Evolutionary conservation across 192 early-diverging fungal species (phyloP), one percentile per base, ranked within the genome.

Genomic region (Backusella tarrabulga): DNA sequence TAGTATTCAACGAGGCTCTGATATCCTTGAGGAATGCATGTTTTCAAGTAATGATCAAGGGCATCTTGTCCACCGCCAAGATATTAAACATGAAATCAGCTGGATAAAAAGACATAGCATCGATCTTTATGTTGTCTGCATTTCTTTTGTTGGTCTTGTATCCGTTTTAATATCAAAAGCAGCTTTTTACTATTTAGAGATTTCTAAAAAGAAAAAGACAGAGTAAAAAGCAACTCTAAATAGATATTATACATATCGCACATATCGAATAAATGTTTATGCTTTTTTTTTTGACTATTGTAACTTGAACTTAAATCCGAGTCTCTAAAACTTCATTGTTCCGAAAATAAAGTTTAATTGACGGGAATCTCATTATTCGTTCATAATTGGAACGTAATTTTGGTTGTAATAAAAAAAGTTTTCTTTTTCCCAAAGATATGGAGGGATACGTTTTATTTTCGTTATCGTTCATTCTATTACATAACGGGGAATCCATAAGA

Each of bases 1-100:
- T 12, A 71, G 52, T 29, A 36, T 68, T 35, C 38, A 21, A 36
- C 54, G 79, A 29, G 68, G 70, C 32, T 75, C 44, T 1, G 75
- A 76, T 73, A 15, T 72, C 6, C 26, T 81, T 15, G 80, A 81
- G 38, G 80, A 81, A 70, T 72, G 71, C 1, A 23, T 74, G 0
- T 81, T 81, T 60, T 42, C 75, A 38, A 70, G 38, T 21, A 36
- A 70, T 38, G 38, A 38, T 9, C 35, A 70, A 70, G 68, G 68
- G 1, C n/a, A 23, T 8, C 35, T 70, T 0, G 6, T 1, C 11
- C 21, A 70, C 19, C 68, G 68, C 12, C 23, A 70, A 21, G 68
- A 70, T 23, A 23, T 70, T 19, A 38, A 38, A 12, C 4, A 70
- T 23, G 68, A 70, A 38, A 21, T 70, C 8, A 11, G 9, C 38